Evolutionary conservation across 768 basidiomycete species (phyloP).

Genomic region (Auricularia auricula-judae): DNA sequence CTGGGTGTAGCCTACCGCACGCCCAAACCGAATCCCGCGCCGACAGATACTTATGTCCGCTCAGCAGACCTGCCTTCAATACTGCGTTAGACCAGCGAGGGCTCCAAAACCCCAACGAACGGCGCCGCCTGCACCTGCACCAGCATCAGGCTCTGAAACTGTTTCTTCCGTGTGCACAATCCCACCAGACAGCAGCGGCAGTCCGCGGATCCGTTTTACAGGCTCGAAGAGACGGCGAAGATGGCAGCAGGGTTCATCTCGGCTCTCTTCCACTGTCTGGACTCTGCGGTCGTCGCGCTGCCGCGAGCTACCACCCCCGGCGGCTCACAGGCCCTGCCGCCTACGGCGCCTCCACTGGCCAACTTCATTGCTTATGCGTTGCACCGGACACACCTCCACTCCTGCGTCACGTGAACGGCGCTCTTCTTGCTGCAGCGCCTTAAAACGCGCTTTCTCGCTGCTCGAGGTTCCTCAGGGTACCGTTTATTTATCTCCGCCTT

Average conservation of each 20-base stretch:
- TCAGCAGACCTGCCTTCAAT: too few species aligned
- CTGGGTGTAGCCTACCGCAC: too few species aligned
- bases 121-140: too few species aligned
- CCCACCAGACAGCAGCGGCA: neutral
- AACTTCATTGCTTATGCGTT: slow-evolving; percentile 82
- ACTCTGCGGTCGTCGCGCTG: slow-evolving; percentile 16
- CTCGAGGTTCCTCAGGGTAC: slow-evolving; percentile 66
- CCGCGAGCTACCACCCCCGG: neutral
- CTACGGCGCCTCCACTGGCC: slow-evolving; percentile 51
- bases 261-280: slow-evolving; percentile 77
- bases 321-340: slow-evolving; percentile 15
- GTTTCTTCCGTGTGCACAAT: too few species aligned
- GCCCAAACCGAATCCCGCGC: too few species aligned
- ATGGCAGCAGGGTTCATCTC: slow-evolving; percentile 72
- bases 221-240: slow-evolving; percentile 64
- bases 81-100: too few species aligned
- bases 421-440: slow-evolving; percentile 71
- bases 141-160: too few species aligned
- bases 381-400: slow-evolving; percentile 67
- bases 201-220: slow-evolving; percentile 47
- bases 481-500: slow-evolving; percentile 84
- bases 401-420: slow-evolving; percentile 54
- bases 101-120: too few species aligned
- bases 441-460: slow-evolving; percentile 82
- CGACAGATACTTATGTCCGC: too few species aligned